A percentile compares a stretch with the other conserved stretches of the same genome.
Conservation (phyloP, 1,284 basidiomycete species). For the Tylopilus sp. region DNA sequence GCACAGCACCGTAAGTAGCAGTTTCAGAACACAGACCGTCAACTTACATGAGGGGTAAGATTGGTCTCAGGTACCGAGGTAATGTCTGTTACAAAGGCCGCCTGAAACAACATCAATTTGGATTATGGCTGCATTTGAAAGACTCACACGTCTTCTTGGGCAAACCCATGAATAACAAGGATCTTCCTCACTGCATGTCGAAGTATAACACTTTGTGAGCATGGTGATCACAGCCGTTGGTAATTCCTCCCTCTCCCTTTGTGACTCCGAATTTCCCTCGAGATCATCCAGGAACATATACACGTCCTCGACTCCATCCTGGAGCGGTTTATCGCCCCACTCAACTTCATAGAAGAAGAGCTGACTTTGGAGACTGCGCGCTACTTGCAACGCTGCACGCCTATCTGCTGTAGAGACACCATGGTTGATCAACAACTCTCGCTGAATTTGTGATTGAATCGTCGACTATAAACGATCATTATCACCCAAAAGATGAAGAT, state of each 20-base stretch:
- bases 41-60: slow-evolving; percentile 24
- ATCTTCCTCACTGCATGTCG: slow-evolving; percentile 68
- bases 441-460: slow-evolving; percentile 74
- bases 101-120: slow-evolving; percentile 22
- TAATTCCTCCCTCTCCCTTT: slow-evolving; percentile 66
- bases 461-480: slow-evolving; percentile 52
- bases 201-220: slow-evolving; percentile 80
- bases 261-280: slow-evolving; percentile 56
- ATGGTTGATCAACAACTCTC: slow-evolving; percentile 64
- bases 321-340: slow-evolving; percentile 80
- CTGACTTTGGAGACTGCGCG: slow-evolving; percentile 84
- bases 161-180: slow-evolving; percentile 72
- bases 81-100: slow-evolving; percentile 21
- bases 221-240: slow-evolving; percentile 80
- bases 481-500: not conserved
- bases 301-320: slow-evolving; percentile 91
- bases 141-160: slow-evolving; percentile 54
- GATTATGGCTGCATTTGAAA: not conserved
- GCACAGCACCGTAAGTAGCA: slow-evolving; percentile 18
- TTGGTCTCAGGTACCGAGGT: slow-evolving; percentile 26
- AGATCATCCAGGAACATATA: slow-evolving; percentile 94
- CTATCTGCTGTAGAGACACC: slow-evolving; percentile 67
- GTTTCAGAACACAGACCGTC: slow-evolving; percentile 2
- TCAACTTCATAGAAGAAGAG: slow-evolving; percentile 97
- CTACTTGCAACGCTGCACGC: slow-evolving; percentile 78